Evolutionary conservation across 1,284 basidiomycete species (phyloP).

Genomic region (Dichomitus squalens): DNA sequence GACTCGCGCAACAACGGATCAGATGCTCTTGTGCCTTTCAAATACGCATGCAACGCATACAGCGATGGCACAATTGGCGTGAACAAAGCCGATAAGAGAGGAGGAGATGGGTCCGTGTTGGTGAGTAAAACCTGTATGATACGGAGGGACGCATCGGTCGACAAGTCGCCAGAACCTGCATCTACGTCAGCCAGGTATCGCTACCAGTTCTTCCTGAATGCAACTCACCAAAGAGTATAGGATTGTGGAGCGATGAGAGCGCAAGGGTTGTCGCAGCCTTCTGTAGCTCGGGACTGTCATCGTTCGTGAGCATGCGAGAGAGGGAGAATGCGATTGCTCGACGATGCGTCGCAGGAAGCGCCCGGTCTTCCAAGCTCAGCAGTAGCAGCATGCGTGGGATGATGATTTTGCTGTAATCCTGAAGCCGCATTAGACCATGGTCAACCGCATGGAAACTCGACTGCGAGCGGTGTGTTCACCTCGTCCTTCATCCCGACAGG

Average conservation of each 20-base stretch:
- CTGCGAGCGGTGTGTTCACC: slow-evolving; percentile 39
- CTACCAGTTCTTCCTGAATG: not conserved
- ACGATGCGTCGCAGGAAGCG: slow-evolving; percentile 46
- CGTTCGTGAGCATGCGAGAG: slow-evolving; percentile 58
- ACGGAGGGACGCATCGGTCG: slow-evolving; percentile 45
- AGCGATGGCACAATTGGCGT: slow-evolving; percentile 70
- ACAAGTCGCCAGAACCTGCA: slow-evolving; percentile 14
- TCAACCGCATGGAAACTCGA: not conserved
- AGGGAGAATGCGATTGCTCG: slow-evolving; percentile 71
- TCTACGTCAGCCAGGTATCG: not conserved
- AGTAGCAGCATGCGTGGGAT: slow-evolving; percentile 56
- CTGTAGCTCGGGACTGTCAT: slow-evolving; percentile 30
- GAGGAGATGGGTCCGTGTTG: slow-evolving; percentile 79
- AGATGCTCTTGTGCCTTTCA: slow-evolving; percentile 55
- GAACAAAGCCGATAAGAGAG: slow-evolving; percentile 63
- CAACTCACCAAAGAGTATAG: slow-evolving; percentile 37
- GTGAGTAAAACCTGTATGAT: slow-evolving; percentile 60
- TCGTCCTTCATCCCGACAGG: slow-evolving; percentile 55
- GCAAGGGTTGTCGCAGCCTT: slow-evolving; percentile 42
- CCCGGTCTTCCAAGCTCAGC: slow-evolving; percentile 39
- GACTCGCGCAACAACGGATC: slow-evolving; percentile 65
- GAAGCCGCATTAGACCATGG: not conserved
- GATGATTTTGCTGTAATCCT: slow-evolving; percentile 66
- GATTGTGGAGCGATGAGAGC: slow-evolving; percentile 46
- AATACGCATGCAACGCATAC: slow-evolving; percentile 61